Conservation (phyloP, 129 eudicot genomes). For the Daucus carota region DH1_v3.0 NC_030382.2:56253501-56254000, state of each 20-base stretch:
- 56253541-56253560: constrained; percentile 90
- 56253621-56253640: constrained; percentile 94
- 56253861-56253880: constrained; percentile 76
- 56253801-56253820: constrained; percentile 77
- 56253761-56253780: constrained; percentile 94
- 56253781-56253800: constrained; percentile 68
- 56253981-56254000: constrained; percentile 94
- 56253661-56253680: constrained; percentile 63
- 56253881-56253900: constrained; percentile 96
- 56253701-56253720: constrained; percentile 41
- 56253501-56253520: constrained; percentile 90
- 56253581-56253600: constrained; percentile 85
- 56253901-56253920: constrained; percentile 75
- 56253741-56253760: constrained; percentile 91
- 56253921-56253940: constrained; percentile 90
- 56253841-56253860: constrained; percentile 60
- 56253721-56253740: constrained; percentile 47
- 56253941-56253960: constrained; percentile 92
- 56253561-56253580: constrained; percentile 91
- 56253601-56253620: constrained; percentile 58
- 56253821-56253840: constrained; percentile 60
- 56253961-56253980: constrained; percentile 89
- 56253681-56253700: constrained; percentile 58
- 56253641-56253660: constrained; percentile 90
- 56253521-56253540: constrained; percentile 87